Conservation (phyloP, 352 stramenopile genomes). For the Globisporangium echinulatum region DNA sequence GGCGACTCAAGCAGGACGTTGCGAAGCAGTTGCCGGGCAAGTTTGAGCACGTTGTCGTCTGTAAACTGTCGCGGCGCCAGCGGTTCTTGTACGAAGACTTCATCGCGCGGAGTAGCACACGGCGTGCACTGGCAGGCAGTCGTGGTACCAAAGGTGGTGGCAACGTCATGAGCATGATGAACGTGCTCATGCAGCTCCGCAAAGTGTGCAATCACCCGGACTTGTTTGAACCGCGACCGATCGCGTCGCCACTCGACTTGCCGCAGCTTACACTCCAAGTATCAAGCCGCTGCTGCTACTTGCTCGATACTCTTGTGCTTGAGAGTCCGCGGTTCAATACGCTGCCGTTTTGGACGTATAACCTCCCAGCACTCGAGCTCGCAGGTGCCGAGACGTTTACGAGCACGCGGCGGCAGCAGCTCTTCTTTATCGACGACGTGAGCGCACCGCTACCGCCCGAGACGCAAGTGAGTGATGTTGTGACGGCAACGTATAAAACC, state of each 20-base stretch:
- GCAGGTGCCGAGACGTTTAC: constrained; percentile 19
- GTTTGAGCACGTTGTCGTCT: constrained; percentile 95
- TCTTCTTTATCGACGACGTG: constrained; percentile 41
- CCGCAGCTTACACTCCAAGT: constrained; percentile 21
- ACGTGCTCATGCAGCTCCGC: constrained; percentile 97
- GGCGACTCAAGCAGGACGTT: constrained; percentile 97
- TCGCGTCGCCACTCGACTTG: constrained; percentile 93
- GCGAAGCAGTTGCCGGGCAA: constrained; percentile 97
- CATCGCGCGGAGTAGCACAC: constrained; percentile 92
- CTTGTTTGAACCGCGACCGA: constrained; percentile 95
- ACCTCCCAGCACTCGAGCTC: constrained; percentile 40
- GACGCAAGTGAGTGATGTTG: constrained; percentile 13
- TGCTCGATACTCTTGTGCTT: constrained; percentile 39
- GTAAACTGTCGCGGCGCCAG: constrained; percentile 92
- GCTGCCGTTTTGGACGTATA: constrained; percentile 31
- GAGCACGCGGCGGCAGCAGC: constrained; percentile 23
- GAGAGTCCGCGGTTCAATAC: constrained; percentile 9
- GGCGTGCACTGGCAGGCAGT: constrained; percentile 84
- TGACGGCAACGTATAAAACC: constrained; percentile 13
- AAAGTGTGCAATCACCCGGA: constrained; percentile 99
- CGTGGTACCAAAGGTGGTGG: constrained; percentile 49
- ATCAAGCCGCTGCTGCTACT: constrained; percentile 18
- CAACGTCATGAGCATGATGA: constrained; percentile 99
- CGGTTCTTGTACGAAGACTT: constrained; percentile 98
- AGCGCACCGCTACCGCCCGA: constrained; percentile 23